Evolutionary conservation across 208 protist genomes (phyloP).

Genomic region (Acanthamoeba sp.): DNA sequence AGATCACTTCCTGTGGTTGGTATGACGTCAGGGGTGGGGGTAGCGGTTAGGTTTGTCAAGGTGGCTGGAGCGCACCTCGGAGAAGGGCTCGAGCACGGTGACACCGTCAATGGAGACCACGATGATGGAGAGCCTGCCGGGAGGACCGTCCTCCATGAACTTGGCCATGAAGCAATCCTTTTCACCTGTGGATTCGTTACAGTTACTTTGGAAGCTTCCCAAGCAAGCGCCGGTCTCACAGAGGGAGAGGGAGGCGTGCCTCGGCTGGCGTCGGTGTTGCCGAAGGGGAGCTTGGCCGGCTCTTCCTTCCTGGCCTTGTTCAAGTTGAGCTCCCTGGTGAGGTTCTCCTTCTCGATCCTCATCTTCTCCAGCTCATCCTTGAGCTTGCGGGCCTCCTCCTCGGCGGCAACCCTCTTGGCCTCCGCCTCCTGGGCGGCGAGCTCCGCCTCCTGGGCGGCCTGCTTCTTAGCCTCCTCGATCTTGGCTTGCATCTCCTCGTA

Average conservation of each 20-base stretch:
- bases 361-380: conserved; percentile 1
- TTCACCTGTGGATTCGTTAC: neutral
- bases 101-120: conserved; percentile 13
- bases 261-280: neutral
- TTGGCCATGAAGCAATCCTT: conserved; percentile 28
- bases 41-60: too few species aligned
- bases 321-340: neutral
- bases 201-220: neutral
- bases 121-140: conserved; percentile 15
- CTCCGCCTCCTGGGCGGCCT: conserved; percentile 4
- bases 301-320: neutral
- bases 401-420: neutral
- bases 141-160: conserved; percentile 2
- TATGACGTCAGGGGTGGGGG: too few species aligned
- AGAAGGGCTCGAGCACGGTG: neutral
- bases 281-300: conserved; percentile 24
- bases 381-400: neutral
- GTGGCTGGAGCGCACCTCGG: neutral
- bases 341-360: neutral
- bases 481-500: neutral
- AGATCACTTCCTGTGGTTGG: neutral
- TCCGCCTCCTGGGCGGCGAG: neutral
- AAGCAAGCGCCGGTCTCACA: neutral
- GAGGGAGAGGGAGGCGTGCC: neutral
- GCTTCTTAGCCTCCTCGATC: neutral